Conservation (phyloP, 2,329 filamentous ascomycete genomes). For the Hypoxylon sp. region DNA sequence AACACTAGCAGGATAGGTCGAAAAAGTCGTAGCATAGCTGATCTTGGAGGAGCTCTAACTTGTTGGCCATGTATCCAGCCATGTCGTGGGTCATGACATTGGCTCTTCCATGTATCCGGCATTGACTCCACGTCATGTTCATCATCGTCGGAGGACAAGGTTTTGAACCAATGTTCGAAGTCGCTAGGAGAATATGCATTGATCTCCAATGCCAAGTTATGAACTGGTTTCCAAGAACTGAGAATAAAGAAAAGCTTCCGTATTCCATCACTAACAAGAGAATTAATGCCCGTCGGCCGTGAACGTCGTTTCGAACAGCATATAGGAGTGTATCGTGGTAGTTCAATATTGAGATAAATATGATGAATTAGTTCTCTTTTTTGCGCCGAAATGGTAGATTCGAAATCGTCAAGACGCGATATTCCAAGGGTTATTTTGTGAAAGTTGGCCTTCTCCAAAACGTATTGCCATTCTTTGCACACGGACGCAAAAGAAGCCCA, state of each 20-base stretch:
- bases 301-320: background rate
- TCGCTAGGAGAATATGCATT: background rate
- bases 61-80: background rate
- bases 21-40: background rate
- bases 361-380: background rate
- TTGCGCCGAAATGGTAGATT: background rate
- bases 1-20: background rate
- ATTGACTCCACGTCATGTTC: background rate
- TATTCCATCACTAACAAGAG: background rate
- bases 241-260: background rate
- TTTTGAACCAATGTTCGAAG: background rate
- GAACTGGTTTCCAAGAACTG: background rate
- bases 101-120: background rate
- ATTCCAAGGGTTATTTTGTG: conserved; percentile 44
- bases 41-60: background rate
- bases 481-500: conserved; percentile 53
- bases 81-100: background rate
- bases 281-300: background rate
- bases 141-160: background rate
- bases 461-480: conserved; percentile 53
- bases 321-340: background rate
- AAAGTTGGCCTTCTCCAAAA: conserved; percentile 51
- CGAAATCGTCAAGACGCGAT: background rate
- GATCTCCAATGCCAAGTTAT: background rate
- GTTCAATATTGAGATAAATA: background rate